Evolutionary conservation across 2,329 filamentous ascomycete species (phyloP), one percentile per base, ranked within the genome.

Genomic region (Colletotrichum viniferum): DNA sequence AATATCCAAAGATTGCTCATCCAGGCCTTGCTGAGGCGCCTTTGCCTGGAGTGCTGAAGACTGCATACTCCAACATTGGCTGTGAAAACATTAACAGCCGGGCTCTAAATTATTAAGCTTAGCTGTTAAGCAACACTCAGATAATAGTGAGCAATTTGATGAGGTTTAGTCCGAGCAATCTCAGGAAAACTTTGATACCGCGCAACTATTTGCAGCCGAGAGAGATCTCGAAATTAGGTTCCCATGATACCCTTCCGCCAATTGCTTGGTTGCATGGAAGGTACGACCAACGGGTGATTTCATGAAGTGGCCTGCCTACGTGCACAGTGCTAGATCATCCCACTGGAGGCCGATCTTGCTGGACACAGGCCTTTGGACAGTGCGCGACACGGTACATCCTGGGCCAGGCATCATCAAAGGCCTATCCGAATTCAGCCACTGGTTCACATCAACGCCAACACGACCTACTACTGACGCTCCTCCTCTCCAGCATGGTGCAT

Each of bases 401-500:
- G 10, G 55, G 43, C 43, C 43, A 48, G 43, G 63, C 68, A 30
- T 52, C 64, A 48, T 68, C n/a, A 30, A 58, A 28, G 28, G 18
- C 32, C 24, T 52, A 63, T 52, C 48, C 52, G 34, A 18, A 65
- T 66, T 26, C 36, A 38, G 66, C 38, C 43, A 58, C 18, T n/a
- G 26, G 55, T 52, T 43, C 30, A 61, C 28, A 36, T 48, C 52
- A 21, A 38, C 21, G 21, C 21, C 62, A 72, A 32, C 62, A 18
- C 58, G 55, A 52, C 58, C 58, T 36, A 16, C 28, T 38, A 48
- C 58, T 14, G 52, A 21, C 56, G 55, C 55, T 7, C 48, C 68
- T 52, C 28, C 38, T 61, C 62, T 24, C 24, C 14, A 72, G 56
- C 69, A 73, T 30, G 36, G 68, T 76, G 73, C 73, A 76, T 70